These are phyloP conservation scores for Apiotrichum mycotoxinovorans DNA, from an alignment of 1,284 basidiomycete species.

Conservation along the genomic window DNA sequence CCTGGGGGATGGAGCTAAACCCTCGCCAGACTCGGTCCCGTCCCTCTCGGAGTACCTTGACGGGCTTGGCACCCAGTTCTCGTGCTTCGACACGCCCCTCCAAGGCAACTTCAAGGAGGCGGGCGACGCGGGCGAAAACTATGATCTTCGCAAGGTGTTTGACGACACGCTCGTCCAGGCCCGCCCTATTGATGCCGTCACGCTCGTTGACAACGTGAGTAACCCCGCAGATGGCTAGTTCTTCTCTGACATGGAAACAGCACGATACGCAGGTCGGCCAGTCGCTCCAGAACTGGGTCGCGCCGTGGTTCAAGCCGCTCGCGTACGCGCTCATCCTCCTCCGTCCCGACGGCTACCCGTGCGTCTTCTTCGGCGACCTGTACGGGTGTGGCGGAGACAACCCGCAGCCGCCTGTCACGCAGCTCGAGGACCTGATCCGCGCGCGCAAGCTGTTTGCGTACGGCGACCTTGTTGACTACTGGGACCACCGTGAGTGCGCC, in stretches of 20 bases:
- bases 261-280: constrained; percentile 57
- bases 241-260: constrained; percentile 13
- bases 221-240: too few relatives aligned
- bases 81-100: constrained; percentile 58
- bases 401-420: constrained; percentile 51
- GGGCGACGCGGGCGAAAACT: constrained; percentile 53
- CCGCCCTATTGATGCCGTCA: constrained; percentile 59
- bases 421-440: constrained; percentile 56
- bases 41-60: constrained; percentile 43
- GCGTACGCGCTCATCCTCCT: constrained; percentile 82
- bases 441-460: constrained; percentile 56
- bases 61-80: constrained; percentile 55
- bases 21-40: constrained; percentile 40
- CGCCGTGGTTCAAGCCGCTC: constrained; percentile 57
- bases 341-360: constrained; percentile 80
- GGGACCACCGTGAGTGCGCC: constrained; percentile 53
- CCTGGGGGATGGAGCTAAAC: neutral
- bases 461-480: constrained; percentile 55
- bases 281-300: constrained; percentile 57
- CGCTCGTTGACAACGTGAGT: constrained; percentile 54
- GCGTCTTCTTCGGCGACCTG: constrained; percentile 88
- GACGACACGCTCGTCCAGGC: constrained; percentile 57
- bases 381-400: constrained; percentile 56
- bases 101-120: constrained; percentile 54
- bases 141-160: constrained; percentile 57